Evolutionary conservation across 2,329 filamentous ascomycete species (phyloP).

Genomic region (Samsoniella hepiali): DNA sequence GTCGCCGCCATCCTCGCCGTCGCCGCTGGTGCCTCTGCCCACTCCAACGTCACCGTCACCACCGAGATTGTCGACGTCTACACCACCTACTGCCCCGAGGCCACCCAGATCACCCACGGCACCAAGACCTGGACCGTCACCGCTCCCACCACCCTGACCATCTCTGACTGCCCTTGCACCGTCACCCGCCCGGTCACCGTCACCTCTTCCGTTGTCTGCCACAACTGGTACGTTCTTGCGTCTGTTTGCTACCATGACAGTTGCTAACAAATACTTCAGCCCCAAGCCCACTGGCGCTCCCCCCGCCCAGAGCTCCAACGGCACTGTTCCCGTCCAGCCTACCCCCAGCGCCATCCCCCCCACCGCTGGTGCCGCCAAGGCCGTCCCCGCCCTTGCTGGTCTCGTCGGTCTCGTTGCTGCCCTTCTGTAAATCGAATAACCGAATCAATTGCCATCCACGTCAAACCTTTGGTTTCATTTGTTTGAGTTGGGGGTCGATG

Average conservation of each 20-base stretch:
- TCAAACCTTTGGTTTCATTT: conserved; percentile 40
- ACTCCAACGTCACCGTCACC: conserved; percentile 49
- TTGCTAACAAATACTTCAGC: neutral
- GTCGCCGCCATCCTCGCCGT: conserved; percentile 51
- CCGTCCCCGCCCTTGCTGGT: conserved; percentile 56
- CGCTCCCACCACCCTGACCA: conserved; percentile 65
- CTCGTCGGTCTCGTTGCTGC: conserved; percentile 58
- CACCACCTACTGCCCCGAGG: conserved; percentile 69
- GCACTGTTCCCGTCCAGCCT: conserved; percentile 31
- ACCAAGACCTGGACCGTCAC: conserved; percentile 68
- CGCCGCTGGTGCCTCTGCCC: conserved; percentile 49
- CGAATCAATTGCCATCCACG: conserved; percentile 34
- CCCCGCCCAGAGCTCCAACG: conserved; percentile 32
- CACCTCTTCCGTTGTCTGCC: conserved; percentile 51
- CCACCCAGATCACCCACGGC: conserved; percentile 63
- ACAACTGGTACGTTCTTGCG: conserved; percentile 46
- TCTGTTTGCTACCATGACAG: neutral
- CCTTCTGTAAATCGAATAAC: conserved; percentile 51
- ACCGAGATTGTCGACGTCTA: conserved; percentile 62
- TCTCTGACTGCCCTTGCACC: conserved; percentile 71
- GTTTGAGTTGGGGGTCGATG: conserved; percentile 40
- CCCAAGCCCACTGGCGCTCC: conserved; percentile 18
- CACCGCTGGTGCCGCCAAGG: conserved; percentile 56
- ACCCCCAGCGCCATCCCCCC: conserved; percentile 29
- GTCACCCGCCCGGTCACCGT: conserved; percentile 56